Evolutionary conservation across 2,329 filamentous ascomycete species (phyloP).

Genomic region (Colletotrichum tofieldiae): DNA sequence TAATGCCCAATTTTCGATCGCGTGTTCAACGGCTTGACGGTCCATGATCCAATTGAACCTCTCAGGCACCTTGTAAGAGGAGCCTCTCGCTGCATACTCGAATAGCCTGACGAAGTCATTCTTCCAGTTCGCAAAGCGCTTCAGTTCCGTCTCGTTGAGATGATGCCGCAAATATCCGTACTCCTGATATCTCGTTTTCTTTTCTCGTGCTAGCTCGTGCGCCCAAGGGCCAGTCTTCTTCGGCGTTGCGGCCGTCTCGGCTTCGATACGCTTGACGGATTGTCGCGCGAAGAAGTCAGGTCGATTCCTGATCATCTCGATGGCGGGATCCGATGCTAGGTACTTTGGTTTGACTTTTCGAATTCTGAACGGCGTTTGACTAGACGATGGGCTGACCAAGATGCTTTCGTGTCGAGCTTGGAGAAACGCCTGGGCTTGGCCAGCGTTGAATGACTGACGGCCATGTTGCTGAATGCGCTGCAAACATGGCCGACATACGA

Average conservation of each 20-base stretch:
- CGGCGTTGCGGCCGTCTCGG: neutral
- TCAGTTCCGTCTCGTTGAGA: slow-evolving; percentile 22
- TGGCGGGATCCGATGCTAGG: too few species aligned
- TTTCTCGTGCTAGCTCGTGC: neutral
- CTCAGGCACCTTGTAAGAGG: slow-evolving; percentile 1
- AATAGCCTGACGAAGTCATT: slow-evolving; percentile 18
- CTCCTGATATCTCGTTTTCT: slow-evolving; percentile 44
- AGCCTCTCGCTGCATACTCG: neutral
- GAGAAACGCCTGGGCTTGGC: neutral
- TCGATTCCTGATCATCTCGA: neutral
- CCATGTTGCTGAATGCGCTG: slow-evolving; percentile 24
- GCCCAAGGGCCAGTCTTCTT: neutral
- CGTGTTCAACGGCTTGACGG: slow-evolving; percentile 48
- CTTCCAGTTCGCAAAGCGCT: slow-evolving; percentile 41
- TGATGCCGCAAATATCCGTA: slow-evolving; percentile 41
- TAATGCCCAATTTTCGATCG: slow-evolving; percentile 45
- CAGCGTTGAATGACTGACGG: slow-evolving; percentile 1
- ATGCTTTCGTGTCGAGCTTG: slow-evolving; percentile 5
- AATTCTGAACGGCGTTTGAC: neutral
- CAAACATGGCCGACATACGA: slow-evolving; percentile 23
- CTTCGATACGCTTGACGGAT: neutral
- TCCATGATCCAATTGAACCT: slow-evolving; percentile 50
- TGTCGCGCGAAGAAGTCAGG: neutral
- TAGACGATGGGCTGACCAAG: neutral
- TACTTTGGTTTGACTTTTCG: neutral